These are phyloP conservation scores for Phytopythium ostracodes DNA, from an alignment of 352 stramenopile genomes.

Conservation along the genomic window DNA sequence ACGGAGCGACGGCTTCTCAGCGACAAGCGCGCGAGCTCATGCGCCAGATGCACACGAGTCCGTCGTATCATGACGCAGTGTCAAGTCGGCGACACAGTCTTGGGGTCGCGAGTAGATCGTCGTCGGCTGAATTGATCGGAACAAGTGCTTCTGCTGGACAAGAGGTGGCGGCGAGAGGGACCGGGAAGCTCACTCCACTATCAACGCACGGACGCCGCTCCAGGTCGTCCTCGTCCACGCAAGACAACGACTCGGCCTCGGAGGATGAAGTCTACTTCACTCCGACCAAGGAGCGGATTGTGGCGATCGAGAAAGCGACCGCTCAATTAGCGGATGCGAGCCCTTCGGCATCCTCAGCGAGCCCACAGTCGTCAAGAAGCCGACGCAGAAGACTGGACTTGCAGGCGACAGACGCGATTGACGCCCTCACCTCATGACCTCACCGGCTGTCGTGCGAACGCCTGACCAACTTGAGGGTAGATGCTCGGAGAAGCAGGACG, in stretches of 20 bases:
- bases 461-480: background rate
- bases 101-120: background rate
- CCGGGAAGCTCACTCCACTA: background rate
- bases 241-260: constrained; percentile 25
- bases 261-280: constrained; percentile 15
- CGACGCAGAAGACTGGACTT: background rate
- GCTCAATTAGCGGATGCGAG: background rate
- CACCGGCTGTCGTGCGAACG: background rate
- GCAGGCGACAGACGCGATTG: background rate
- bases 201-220: background rate
- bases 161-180: background rate
- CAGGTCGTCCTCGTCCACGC: constrained; percentile 19
- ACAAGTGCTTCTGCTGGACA: background rate
- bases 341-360: background rate
- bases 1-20: constrained; percentile 7
- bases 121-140: background rate
- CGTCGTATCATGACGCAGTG: background rate
- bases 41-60: background rate
- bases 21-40: constrained; percentile 2
- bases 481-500: constrained; percentile 7
- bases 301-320: background rate
- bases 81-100: background rate
- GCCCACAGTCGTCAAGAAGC: constrained; percentile 2
- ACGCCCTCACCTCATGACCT: background rate
- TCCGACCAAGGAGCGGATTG: constrained; percentile 11